A percentile compares a stretch with the other conserved stretches of the same genome.
These are phyloP conservation scores for Withania somnifera DNA, from an alignment of 305 asterid genomes.

Conservation along the genomic window DNA sequence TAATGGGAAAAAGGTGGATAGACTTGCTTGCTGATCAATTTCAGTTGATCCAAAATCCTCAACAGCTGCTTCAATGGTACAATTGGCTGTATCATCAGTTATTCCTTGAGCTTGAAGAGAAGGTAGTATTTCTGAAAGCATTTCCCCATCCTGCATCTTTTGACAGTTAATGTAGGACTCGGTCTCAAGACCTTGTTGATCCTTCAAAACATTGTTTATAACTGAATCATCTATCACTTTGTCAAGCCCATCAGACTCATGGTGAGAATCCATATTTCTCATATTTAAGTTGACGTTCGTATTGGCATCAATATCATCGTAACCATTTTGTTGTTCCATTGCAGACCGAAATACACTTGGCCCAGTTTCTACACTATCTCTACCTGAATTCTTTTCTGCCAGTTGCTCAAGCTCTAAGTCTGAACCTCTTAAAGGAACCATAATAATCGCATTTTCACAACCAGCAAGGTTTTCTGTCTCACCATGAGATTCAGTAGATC, in stretches of 20 bases:
- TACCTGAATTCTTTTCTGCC: constrained; percentile 26
- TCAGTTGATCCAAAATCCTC: background rate
- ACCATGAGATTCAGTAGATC: constrained; percentile 19
- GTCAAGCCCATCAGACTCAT: background rate
- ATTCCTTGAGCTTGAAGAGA: constrained; percentile 5
- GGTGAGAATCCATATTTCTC: constrained; percentile 1
- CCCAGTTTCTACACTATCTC: constrained; percentile 12
- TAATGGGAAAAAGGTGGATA: background rate
- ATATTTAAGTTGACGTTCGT: background rate
- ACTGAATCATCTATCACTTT: constrained; percentile 12
- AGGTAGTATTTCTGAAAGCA: background rate
- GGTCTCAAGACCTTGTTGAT: background rate
- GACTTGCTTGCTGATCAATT: constrained; percentile 7
- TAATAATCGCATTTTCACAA: background rate
- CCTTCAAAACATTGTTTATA: background rate
- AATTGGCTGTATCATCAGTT: constrained; percentile 3
- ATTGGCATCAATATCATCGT: background rate
- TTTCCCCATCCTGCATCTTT: constrained; percentile 16
- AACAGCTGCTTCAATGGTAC: constrained; percentile 4
- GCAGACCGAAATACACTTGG: constrained; percentile 18
- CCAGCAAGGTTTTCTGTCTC: background rate
- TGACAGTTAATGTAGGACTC: background rate
- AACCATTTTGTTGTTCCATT: background rate
- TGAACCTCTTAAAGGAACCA: constrained; percentile 17
- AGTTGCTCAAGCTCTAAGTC: constrained; percentile 17